Evolutionary conservation across 2,329 filamentous ascomycete species (phyloP).

Genomic region (Elsinoe perseae): DNA sequence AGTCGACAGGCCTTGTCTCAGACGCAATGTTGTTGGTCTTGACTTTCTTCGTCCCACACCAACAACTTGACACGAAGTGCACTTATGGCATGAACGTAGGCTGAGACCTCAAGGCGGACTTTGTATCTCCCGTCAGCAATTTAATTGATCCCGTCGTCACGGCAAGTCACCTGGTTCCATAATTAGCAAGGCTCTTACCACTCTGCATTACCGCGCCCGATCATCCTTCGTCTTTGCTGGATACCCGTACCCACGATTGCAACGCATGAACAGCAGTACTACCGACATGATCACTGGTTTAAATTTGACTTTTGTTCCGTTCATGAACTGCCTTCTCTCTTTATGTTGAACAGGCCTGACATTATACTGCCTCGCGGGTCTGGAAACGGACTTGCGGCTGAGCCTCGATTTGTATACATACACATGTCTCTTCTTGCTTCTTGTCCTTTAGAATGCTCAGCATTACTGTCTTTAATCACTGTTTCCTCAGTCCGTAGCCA

Average conservation of each 20-base stretch:
- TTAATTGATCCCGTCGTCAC: no score
- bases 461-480: background rate
- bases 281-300: background rate
- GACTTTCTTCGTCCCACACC: background rate
- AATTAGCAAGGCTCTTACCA: background rate
- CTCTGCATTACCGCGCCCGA: background rate
- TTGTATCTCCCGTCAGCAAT: background rate
- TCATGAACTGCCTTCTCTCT: background rate
- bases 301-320: background rate
- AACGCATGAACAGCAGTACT: no score
- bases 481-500: background rate
- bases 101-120: no score
- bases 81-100: background rate
- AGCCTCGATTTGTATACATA: slow-evolving; percentile 2
- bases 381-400: background rate
- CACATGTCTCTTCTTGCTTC: slow-evolving; percentile 3
- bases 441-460: background rate
- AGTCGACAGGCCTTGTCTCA: background rate
- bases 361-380: background rate
- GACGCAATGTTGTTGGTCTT: background rate
- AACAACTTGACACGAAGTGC: background rate
- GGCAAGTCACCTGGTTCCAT: no score
- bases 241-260: no score
- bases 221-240: no score
- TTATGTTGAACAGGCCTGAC: background rate